Evolutionary conservation across 192 early-diverging fungal species (phyloP), one percentile per base, ranked within the genome.

Genomic region (Rhizoclosmatium sp.): DNA sequence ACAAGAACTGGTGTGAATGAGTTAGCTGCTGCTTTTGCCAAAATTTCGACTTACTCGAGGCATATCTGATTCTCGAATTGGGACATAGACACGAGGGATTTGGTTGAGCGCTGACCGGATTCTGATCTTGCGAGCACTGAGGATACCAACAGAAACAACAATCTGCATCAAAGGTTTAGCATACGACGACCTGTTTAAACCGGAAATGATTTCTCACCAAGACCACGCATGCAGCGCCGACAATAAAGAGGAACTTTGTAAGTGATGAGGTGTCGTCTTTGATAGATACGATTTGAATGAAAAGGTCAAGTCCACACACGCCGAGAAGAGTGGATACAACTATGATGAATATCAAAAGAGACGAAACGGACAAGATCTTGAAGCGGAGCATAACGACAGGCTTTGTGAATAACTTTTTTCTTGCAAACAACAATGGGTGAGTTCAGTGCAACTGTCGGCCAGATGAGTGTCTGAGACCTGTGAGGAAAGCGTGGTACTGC

Each of bases 261-360:
- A 75, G 59, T 10, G 41, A 5, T 40, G 60, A 60, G 12, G 44
- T 45, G 59, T 62, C 60, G 12, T 75, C 45, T 44, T 64, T 4
- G 40, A 75, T 75, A 14, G 59, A 64, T 16, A 75, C 23, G 44
- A 75, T 75, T 59, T 75, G 73, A 64, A 75, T 64, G 45, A 49
- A 75, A 10, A 75, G 73, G n/a, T 75, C 73, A 4, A 75, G 73
- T 1, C 73, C 73, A 39, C 73, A 75, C 21, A 75, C 73, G 60
- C 73, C 73, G n/a, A 75, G 12, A 5, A 75, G 56, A 4, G 60
- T 39, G 10, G 48, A 75, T 31, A n/a, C 48, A 56, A 64, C 12
- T 19, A 46, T 42, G 7, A 75, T 51, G 19, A 75, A 46, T 5
- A 51, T 59, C 12, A 75, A 56, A 5, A 75, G 73, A 4, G 73